Conservation (phyloP, 805 yeast species). For the Schwanniomyces vanrijiae region DNA sequence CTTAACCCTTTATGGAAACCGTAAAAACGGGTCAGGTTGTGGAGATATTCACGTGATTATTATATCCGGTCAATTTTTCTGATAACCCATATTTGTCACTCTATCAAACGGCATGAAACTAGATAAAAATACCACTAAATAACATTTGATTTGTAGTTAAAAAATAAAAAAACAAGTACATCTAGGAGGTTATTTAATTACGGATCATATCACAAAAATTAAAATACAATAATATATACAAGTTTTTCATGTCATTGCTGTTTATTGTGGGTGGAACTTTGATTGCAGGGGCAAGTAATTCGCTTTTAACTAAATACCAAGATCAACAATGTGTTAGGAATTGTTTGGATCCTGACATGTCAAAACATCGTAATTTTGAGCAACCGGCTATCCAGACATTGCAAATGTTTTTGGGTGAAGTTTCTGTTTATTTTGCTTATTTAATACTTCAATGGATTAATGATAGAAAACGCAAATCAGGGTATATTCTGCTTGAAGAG, state of each 20-base stretch:
- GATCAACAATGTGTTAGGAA: slow-evolving; percentile 68
- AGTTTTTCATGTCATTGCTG: not conserved
- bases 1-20: slow-evolving; percentile 9
- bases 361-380: slow-evolving; percentile 53
- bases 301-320: slow-evolving; percentile 72
- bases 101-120: slow-evolving; percentile 6
- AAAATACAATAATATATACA: not conserved
- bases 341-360: slow-evolving; percentile 47
- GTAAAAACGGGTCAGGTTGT: too few species aligned
- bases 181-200: not conserved
- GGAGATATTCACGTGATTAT: not conserved
- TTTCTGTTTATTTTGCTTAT: slow-evolving; percentile 47
- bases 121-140: not conserved
- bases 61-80: not conserved
- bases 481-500: slow-evolving; percentile 3
- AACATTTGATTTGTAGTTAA: not conserved
- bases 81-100: slow-evolving; percentile 8
- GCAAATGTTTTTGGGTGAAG: slow-evolving; percentile 81
- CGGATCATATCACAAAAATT: not conserved
- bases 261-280: slow-evolving; percentile 50
- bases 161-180: not conserved
- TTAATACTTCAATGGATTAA: slow-evolving; percentile 22
- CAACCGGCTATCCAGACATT: slow-evolving; percentile 79
- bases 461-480: slow-evolving; percentile 8
- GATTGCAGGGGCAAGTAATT: slow-evolving; percentile 69